Evolutionary conservation across 306 rosid genomes (phyloP).

Genomic region (Acmispon strigosus): DNA sequence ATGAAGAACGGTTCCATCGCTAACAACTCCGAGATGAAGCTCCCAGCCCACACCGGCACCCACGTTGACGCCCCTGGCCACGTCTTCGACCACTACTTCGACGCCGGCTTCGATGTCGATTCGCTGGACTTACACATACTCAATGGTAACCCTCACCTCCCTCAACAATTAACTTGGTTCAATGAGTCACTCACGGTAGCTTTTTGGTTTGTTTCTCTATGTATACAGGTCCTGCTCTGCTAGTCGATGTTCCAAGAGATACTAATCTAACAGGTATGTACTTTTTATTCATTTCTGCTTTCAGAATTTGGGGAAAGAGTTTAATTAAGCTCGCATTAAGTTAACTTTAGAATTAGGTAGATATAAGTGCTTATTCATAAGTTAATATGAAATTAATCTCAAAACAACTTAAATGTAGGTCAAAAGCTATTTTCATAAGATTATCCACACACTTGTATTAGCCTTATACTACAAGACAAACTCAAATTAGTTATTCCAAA

Average conservation of each 20-base stretch:
- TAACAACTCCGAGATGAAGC: slow-evolving; percentile 62
- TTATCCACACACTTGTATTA: no score
- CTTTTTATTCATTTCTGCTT: background rate
- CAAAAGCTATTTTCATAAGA: no score
- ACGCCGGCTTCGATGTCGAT: slow-evolving; percentile 82
- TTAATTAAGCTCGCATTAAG: no score
- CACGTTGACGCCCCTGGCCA: slow-evolving; percentile 90
- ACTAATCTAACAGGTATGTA: slow-evolving; percentile 68
- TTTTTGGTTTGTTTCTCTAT: background rate
- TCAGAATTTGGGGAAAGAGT: background rate
- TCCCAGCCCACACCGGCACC: slow-evolving; percentile 77
- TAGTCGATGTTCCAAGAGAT: slow-evolving; percentile 79
- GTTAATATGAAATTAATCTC: no score
- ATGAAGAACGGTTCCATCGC: slow-evolving; percentile 84
- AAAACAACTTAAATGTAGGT: no score
- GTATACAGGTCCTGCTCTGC: slow-evolving; percentile 61
- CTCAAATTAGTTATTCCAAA: no score
- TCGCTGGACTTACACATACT: slow-evolving; percentile 71
- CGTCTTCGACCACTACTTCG: slow-evolving; percentile 65
- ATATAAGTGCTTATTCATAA: no score
- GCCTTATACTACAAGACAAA: no score
- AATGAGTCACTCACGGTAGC: no score
- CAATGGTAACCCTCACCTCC: slow-evolving; percentile 36
- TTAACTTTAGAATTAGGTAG: no score
- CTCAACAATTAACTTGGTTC: background rate